phyloP scores from a whole-genome alignment of 768 basidiomycete species.

The Leccinum aurantiacum region DNA sequence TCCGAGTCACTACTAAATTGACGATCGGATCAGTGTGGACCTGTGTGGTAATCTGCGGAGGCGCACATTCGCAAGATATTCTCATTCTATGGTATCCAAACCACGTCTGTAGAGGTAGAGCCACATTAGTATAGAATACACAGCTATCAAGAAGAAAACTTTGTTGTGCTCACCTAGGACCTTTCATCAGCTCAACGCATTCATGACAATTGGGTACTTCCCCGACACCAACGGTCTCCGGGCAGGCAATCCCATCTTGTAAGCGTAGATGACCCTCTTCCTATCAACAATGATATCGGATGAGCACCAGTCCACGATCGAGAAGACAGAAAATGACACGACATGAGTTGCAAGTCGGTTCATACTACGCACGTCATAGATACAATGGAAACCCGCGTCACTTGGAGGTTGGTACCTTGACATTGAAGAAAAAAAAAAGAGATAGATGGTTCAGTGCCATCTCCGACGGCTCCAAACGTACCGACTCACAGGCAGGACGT shows the following conservation, averaged over 20 bases:
- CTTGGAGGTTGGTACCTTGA: neutral
- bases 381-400: neutral
- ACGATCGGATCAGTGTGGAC: too few relatives aligned
- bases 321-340: neutral
- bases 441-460: neutral
- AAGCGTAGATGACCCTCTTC: neutral
- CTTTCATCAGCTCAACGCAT: neutral
- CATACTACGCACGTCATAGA: conserved; percentile 3
- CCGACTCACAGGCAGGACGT: conserved; percentile 2
- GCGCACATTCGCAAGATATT: too few relatives aligned
- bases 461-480: neutral
- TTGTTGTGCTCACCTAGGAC: too few relatives aligned
- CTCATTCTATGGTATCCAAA: neutral
- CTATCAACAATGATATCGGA: neutral
- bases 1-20: conserved; percentile 2
- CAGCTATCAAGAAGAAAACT: neutral
- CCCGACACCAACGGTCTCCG: neutral
- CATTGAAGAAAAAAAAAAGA: neutral
- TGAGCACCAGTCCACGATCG: neutral
- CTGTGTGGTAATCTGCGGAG: too few relatives aligned
- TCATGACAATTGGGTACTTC: neutral
- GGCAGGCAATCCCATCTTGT: neutral
- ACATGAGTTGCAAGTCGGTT: neutral
- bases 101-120: neutral
- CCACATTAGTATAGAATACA: neutral